These are phyloP conservation scores for Fusarium bulbicola DNA, from an alignment of 2,329 filamentous ascomycete genomes.

Conservation along the genomic window DNA sequence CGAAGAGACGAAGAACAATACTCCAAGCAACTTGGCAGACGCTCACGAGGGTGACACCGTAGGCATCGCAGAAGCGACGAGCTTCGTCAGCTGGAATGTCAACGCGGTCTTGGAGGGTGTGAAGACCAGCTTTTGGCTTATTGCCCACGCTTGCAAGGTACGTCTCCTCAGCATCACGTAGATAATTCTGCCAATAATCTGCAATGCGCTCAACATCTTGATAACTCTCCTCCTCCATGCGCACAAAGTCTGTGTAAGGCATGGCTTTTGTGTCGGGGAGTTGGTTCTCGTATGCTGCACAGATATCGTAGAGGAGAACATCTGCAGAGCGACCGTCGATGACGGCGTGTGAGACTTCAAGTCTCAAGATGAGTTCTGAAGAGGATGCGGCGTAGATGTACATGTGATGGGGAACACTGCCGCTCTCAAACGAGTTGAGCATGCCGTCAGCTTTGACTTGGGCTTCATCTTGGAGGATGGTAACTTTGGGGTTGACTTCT, in stretches of 20 bases:
- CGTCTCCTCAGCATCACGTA: not conserved
- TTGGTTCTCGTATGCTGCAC: not conserved
- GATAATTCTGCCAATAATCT: not conserved
- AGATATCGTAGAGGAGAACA: slow-evolving; percentile 5
- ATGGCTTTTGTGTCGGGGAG: not conserved
- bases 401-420: not conserved
- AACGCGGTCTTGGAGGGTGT: not conserved
- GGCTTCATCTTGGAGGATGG: not conserved
- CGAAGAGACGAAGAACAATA: not conserved
- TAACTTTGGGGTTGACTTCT: not conserved
- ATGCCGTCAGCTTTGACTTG: not conserved
- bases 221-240: not conserved
- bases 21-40: not conserved
- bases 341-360: slow-evolving; percentile 5
- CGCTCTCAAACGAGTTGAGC: not conserved
- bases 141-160: not conserved
- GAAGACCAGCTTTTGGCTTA: not conserved
- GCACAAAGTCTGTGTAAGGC: not conserved
- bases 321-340: slow-evolving; percentile 10
- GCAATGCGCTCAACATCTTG: not conserved
- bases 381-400: not conserved
- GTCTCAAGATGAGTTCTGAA: not conserved
- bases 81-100: not conserved
- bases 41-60: not conserved
- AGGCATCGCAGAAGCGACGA: not conserved